A percentile compares a stretch with the other conserved stretches of the same genome.
phyloP scores from a whole-genome alignment of 2,329 filamentous ascomycete species.

The Domatiomyces catenatus region DNA sequence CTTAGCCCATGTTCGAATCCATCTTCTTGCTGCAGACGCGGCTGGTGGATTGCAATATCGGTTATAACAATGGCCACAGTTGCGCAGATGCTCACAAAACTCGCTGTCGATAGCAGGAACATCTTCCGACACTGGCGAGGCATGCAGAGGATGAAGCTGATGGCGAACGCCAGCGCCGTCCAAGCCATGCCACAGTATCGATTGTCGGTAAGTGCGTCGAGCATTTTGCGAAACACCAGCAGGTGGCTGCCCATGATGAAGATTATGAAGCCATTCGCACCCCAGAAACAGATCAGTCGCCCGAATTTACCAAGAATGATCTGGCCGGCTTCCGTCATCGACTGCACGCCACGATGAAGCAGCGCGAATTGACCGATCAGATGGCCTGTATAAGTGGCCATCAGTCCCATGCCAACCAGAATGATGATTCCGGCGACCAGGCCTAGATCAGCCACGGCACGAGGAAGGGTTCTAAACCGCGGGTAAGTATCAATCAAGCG shows the following conservation, averaged over 20 bases:
- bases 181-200: conserved; percentile 49
- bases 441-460: conserved; percentile 37
- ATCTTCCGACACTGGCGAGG: conserved; percentile 49
- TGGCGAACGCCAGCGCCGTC: conserved; percentile 40
- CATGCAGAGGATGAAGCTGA: conserved; percentile 45
- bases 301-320: conserved; percentile 39
- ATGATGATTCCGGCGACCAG: conserved; percentile 41
- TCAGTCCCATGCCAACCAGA: conserved; percentile 37
- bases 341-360: conserved; percentile 38
- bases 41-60: conserved; percentile 41
- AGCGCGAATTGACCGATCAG: conserved; percentile 46
- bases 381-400: conserved; percentile 45
- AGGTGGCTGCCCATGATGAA: conserved; percentile 58
- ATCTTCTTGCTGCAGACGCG: conserved; percentile 33
- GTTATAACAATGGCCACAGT: conserved; percentile 54
- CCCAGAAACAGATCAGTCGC: conserved; percentile 45
- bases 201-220: conserved; percentile 48
- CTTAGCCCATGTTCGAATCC: conserved; percentile 7
- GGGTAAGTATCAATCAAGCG: background rate
- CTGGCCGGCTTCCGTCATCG: conserved; percentile 54
- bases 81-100: conserved; percentile 47
- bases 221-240: conserved; percentile 53
- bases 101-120: conserved; percentile 46
- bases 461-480: conserved; percentile 29
- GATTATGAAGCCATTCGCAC: conserved; percentile 48